Percentiles rank a stretch among this genome's conserved stretches.
phyloP scores from a whole-genome alignment of 768 basidiomycete genomes.

The Cubamyces lactineus region DNA sequence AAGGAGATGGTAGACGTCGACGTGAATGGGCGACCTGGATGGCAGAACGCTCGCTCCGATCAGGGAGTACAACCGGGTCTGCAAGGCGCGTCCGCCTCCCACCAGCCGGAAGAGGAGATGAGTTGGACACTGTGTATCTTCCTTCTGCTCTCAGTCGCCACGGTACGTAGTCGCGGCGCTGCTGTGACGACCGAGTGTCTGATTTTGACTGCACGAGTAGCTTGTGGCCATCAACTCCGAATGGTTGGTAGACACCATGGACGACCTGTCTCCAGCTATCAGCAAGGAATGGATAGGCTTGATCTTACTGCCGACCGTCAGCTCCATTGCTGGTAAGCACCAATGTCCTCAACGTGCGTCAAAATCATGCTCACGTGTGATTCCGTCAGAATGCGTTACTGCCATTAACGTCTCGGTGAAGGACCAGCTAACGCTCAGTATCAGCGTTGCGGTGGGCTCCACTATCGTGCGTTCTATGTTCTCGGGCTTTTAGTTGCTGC shows the following conservation, averaged over 20 bases:
- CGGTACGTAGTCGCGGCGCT: conserved; percentile 46
- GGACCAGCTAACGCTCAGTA: conserved; percentile 79
- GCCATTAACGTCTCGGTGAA: conserved; percentile 89
- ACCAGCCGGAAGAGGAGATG: conserved; percentile 44
- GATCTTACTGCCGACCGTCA: conserved; percentile 85
- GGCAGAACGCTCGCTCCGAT: background rate
- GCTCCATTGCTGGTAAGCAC: conserved; percentile 70
- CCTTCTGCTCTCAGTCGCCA: conserved; percentile 61
- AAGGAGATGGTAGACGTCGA: conserved; percentile 38
- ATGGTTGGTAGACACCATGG: conserved; percentile 82
- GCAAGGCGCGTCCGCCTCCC: background rate
- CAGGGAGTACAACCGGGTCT: background rate
- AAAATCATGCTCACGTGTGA: background rate
- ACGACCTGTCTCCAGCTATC: conserved; percentile 68
- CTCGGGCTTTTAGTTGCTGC: background rate
- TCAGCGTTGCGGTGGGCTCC: conserved; percentile 83
- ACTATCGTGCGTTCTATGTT: conserved; percentile 56
- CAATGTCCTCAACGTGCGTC: background rate
- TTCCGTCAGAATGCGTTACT: conserved; percentile 74
- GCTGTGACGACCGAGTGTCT: background rate
- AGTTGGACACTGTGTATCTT: conserved; percentile 60
- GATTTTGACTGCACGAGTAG: conserved; percentile 29
- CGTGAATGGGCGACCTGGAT: background rate
- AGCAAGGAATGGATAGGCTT: conserved; percentile 89
- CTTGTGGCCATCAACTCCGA: conserved; percentile 66